Conservation (phyloP, 805 yeast species). For the Naumovozyma baii region DNA sequence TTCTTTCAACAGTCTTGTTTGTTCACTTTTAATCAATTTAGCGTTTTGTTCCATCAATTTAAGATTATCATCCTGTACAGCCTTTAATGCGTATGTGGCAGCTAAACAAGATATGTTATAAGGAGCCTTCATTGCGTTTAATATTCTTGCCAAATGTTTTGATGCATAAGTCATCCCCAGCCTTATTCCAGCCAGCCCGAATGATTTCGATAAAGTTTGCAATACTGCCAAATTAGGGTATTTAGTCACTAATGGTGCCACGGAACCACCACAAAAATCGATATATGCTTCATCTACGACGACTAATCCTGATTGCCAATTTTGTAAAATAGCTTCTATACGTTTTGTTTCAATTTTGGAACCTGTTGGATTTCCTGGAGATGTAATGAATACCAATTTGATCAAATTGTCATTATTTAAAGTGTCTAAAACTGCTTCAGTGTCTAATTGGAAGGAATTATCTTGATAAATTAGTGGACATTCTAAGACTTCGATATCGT, state of each 20-base stretch:
- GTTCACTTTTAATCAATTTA: slow-evolving; percentile 41
- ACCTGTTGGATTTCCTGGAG: slow-evolving; percentile 97
- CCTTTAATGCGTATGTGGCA: slow-evolving; percentile 63
- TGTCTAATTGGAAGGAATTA: slow-evolving; percentile 53
- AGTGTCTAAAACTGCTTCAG: slow-evolving; percentile 42
- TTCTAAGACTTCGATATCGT: slow-evolving; percentile 69
- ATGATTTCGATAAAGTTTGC: slow-evolving; percentile 89
- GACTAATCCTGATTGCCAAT: slow-evolving; percentile 64
- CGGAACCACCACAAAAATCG: slow-evolving; percentile 73
- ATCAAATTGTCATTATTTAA: slow-evolving; percentile 50
- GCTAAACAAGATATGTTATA: slow-evolving; percentile 84
- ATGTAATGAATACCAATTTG: slow-evolving; percentile 73
- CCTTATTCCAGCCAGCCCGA: slow-evolving; percentile 93
- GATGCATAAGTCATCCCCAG: slow-evolving; percentile 71
- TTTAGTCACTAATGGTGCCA: slow-evolving; percentile 68
- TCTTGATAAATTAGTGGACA: slow-evolving; percentile 56
- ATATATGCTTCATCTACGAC: slow-evolving; percentile 93
- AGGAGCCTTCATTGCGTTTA: slow-evolving; percentile 92
- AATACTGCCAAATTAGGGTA: slow-evolving; percentile 77
- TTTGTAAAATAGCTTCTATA: slow-evolving; percentile 39
- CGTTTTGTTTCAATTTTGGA: slow-evolving; percentile 42
- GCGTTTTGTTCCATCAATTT: slow-evolving; percentile 49
- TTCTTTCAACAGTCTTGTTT: slow-evolving; percentile 42
- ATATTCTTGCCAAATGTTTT: slow-evolving; percentile 47
- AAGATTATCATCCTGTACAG: slow-evolving; percentile 52